phyloP scores from a whole-genome alignment of 1,284 basidiomycete species.

The Irpex rosettiformis region DNA sequence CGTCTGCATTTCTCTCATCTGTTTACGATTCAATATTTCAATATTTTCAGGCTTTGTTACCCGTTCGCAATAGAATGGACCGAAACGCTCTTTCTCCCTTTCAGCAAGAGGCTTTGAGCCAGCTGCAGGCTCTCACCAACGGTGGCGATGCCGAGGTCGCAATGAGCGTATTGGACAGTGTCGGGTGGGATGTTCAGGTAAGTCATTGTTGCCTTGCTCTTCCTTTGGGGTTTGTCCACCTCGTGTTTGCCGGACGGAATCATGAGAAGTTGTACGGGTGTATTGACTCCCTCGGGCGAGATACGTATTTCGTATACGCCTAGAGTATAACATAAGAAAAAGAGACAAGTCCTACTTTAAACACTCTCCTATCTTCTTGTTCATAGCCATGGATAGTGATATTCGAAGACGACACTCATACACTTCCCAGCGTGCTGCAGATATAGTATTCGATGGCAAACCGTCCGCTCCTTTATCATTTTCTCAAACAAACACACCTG shows the following conservation, averaged over 20 bases:
- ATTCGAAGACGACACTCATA: background rate
- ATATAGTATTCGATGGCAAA: conserved; percentile 51
- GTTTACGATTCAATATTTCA: background rate
- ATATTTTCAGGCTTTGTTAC: background rate
- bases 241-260: background rate
- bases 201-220: conserved; percentile 10
- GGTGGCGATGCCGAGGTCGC: conserved; percentile 56
- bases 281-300: background rate
- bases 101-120: conserved; percentile 48
- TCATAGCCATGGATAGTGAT: background rate
- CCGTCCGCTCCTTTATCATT: conserved; percentile 22
- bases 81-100: conserved; percentile 33
- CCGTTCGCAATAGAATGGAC: conserved; percentile 12
- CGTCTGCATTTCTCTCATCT: background rate
- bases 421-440: conserved; percentile 48
- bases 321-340: too few species aligned
- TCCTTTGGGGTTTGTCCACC: background rate
- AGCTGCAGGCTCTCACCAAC: conserved; percentile 55
- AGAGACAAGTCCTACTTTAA: too few species aligned
- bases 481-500: conserved; percentile 5
- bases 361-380: background rate
- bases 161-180: conserved; percentile 52
- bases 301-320: background rate
- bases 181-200: conserved; percentile 70
- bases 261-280: background rate